Evolutionary conservation across 140 eudicot species (phyloP).

Genomic region (Bidens hawaiensis): DNA sequence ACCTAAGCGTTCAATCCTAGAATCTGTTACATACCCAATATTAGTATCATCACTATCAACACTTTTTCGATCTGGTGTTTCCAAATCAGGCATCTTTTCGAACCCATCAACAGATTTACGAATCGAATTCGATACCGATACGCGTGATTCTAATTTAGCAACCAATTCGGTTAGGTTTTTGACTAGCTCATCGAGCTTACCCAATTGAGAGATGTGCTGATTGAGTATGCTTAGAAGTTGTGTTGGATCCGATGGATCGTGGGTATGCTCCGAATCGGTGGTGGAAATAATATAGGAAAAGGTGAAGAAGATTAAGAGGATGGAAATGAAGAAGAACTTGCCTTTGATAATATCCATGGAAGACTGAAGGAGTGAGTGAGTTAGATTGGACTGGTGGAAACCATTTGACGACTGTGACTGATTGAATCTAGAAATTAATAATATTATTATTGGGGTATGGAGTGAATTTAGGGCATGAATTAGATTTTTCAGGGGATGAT

Average conservation of each 20-base stretch:
- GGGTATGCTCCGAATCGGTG: conserved; percentile 21
- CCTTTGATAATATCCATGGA: conserved; percentile 45
- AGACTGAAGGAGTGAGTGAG: not conserved
- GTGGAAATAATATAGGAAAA: conserved; percentile 5
- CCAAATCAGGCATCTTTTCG: not conserved
- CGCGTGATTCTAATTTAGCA: conserved; percentile 55
- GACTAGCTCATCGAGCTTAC: conserved; percentile 64
- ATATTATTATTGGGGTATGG: not conserved
- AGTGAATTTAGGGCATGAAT: conserved; percentile 35
- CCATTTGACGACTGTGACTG: not conserved
- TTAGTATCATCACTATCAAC: not conserved
- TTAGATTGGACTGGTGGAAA: conserved; percentile 10
- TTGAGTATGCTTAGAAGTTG: conserved; percentile 26
- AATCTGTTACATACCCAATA: conserved; percentile 9
- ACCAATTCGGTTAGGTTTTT: conserved; percentile 53
- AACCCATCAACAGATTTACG: conserved; percentile 7
- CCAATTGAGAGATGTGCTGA: conserved; percentile 55
- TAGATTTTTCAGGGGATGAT: conserved; percentile 30
- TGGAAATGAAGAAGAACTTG: conserved; percentile 38
- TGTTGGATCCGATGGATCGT: conserved; percentile 17
- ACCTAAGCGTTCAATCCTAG: conserved; percentile 28
- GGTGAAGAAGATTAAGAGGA: conserved; percentile 27
- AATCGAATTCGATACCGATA: conserved; percentile 11
- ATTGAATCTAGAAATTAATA: conserved; percentile 18
- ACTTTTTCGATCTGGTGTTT: not conserved